A percentile compares a stretch with the other conserved stretches of the same genome.
Conservation (phyloP, 1,284 basidiomycete species). For the Clitocybe nebularis region DNA sequence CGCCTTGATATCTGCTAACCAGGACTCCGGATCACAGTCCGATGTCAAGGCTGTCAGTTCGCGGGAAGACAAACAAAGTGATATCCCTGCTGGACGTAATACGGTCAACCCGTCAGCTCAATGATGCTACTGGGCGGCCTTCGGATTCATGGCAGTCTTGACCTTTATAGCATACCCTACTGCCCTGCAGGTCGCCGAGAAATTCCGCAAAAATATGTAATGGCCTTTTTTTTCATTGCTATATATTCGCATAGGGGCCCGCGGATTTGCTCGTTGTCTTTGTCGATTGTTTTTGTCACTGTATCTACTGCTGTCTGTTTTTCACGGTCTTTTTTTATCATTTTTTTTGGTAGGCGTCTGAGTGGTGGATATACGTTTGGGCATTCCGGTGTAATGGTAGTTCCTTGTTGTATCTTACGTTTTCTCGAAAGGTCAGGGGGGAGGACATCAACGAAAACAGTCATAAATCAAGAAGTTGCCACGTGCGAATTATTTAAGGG, state of each 20-base stretch:
- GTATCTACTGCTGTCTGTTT: constrained; percentile 6
- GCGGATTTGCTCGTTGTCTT: constrained; percentile 3
- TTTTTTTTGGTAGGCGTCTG: background rate
- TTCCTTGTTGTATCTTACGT: constrained; percentile 6
- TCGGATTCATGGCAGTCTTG: constrained; percentile 11
- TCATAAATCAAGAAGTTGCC: background rate
- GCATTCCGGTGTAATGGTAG: background rate
- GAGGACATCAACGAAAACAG: background rate
- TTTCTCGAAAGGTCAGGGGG: background rate
- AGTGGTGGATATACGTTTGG: background rate
- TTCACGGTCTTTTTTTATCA: background rate
- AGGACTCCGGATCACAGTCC: background rate
- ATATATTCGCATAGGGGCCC: background rate
- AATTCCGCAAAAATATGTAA: background rate
- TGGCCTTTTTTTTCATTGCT: background rate
- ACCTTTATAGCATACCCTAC: constrained; percentile 7
- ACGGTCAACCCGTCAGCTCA: constrained; percentile 1
- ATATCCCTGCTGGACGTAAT: background rate
- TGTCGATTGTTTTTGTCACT: constrained; percentile 7
- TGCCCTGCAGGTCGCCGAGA: constrained; percentile 14
- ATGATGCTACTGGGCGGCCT: constrained; percentile 23
- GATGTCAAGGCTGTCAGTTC: background rate
- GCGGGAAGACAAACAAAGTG: too few species aligned
- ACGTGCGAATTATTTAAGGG: background rate
- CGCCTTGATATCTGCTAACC: background rate